Base-by-base conservation (phyloP, 2,329 filamentous ascomycete species). In the Fusarium siculi region DNA sequence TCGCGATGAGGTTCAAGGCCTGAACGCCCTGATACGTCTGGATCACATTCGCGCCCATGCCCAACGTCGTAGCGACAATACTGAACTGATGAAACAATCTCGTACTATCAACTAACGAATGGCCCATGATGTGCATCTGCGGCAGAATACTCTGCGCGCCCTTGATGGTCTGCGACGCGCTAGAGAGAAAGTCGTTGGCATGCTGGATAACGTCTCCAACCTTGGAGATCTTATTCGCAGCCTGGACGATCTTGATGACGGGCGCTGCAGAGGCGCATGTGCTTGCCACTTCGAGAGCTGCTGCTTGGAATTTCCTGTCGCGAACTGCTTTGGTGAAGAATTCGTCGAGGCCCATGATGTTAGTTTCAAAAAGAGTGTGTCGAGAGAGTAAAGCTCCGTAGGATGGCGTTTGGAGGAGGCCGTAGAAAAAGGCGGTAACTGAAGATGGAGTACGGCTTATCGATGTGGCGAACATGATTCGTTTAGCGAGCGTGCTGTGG, bases 11-110 rank as follows among this genome's bases (percentile, higher is more conserved):
- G 44, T 81, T 79, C 21, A 82, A 70, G 2, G 79, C 81, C 58
- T 81, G 79, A 39, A 80, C 62, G 4, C 81, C 81, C 54, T 82
- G 81, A 50, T 82, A 82, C 4, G 80, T 80, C 60, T 79, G 74
- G 8, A 82, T 75, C 12, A 82, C 62, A 64, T 82, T 82, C 16
- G 76, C 77, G n/a, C 78, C 81, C 47, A 81, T 80, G 14, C 80
- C 77, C 32, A 80, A 66, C 2, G 78, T 73, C 10, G 75, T 77
- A 7, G 80, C 80, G 21, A 80, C 76, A 9, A 75, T 71, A 65
- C 71, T 80, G 49, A 82, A 82, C 16, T 74, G 71, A n/a, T 73
- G 67, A 37, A 82, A 76, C 16, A 82, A 70, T 30, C 77, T 78
- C 36, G 77, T 74, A 44, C 75, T 80, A 44, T 82, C 81, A 64